Evolutionary conservation across 129 eudicot genomes (phyloP).

Genomic region (Centaurea solstitialis): DNA sequence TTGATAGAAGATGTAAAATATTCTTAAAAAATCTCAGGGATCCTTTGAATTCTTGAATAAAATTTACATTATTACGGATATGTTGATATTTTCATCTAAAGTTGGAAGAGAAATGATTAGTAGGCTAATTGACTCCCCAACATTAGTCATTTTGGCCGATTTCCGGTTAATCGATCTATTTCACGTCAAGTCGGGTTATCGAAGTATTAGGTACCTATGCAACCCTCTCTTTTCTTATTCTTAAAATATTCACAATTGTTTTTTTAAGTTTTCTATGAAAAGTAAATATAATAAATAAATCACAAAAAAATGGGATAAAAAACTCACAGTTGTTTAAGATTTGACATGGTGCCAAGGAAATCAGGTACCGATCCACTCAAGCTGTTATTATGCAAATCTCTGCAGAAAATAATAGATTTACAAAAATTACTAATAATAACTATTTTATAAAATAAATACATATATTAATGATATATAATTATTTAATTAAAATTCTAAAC

Average conservation of each 20-base stretch:
- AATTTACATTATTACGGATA: too few species aligned
- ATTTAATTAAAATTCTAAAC: neutral
- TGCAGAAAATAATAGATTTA: slow-evolving; percentile 22
- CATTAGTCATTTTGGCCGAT: too few species aligned
- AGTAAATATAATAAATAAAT: neutral
- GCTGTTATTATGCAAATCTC: slow-evolving; percentile 70
- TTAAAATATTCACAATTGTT: neutral
- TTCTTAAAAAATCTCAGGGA: too few species aligned
- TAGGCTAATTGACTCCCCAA: too few species aligned
- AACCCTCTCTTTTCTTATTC: neutral
- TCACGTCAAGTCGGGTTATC: too few species aligned
- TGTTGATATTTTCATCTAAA: too few species aligned
- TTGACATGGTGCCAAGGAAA: slow-evolving; percentile 54
- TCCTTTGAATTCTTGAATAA: too few species aligned
- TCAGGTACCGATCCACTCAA: slow-evolving; percentile 53
- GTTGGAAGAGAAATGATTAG: too few species aligned
- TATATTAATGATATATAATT: neutral
- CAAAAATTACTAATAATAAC: neutral
- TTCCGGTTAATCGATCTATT: too few species aligned
- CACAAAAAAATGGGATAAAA: neutral
- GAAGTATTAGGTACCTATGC: neutral
- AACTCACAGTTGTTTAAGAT: slow-evolving; percentile 63
- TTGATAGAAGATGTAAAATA: too few species aligned
- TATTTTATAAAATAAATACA: neutral
- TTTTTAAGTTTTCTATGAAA: neutral